These are phyloP conservation scores for Pluteus cervinus DNA, from an alignment of 768 basidiomycete genomes.

Conservation along the genomic window DNA sequence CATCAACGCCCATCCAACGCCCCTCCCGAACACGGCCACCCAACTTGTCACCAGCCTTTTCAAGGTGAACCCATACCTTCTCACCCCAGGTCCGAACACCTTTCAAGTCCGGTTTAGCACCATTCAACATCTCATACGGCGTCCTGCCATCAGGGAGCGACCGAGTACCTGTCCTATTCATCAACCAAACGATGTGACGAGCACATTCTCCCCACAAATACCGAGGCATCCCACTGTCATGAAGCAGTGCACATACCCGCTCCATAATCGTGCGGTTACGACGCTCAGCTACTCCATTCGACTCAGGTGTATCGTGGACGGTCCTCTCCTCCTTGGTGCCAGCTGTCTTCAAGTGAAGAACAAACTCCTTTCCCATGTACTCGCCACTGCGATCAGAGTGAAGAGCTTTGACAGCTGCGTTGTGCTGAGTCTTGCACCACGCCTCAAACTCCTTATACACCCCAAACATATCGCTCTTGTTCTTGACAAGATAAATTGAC, in stretches of 20 bases:
- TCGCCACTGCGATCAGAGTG: conserved; percentile 31
- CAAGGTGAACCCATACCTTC: conserved; percentile 11
- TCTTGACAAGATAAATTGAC: conserved; percentile 13
- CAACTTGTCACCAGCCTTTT: conserved; percentile 7
- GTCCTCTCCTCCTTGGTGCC: conserved; percentile 29
- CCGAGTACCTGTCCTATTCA: conserved; percentile 24
- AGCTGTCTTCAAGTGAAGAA: conserved; percentile 13
- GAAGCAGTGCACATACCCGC: conserved; percentile 23
- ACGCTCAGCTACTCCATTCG: conserved; percentile 34
- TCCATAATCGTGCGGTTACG: conserved; percentile 27
- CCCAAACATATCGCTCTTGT: conserved; percentile 17
- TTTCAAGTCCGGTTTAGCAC: conserved; percentile 18
- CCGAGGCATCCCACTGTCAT: conserved; percentile 20
- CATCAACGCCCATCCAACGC: conserved; percentile 12
- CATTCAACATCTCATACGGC: conserved; percentile 13
- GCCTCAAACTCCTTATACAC: conserved; percentile 21
- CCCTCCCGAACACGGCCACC: conserved; percentile 8
- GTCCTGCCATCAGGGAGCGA: conserved; percentile 17
- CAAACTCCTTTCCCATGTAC: conserved; percentile 24
- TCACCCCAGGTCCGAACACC: conserved; percentile 18
- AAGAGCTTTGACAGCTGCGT: conserved; percentile 18
- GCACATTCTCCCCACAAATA: conserved; percentile 29
- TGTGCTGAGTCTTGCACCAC: conserved; percentile 21
- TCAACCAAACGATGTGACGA: conserved; percentile 23
- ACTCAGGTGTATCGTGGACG: conserved; percentile 25